These are phyloP conservation scores for Gentiana macrophylla DNA, from an alignment of 257 asterid genomes.

Conservation along the genomic window DNA sequence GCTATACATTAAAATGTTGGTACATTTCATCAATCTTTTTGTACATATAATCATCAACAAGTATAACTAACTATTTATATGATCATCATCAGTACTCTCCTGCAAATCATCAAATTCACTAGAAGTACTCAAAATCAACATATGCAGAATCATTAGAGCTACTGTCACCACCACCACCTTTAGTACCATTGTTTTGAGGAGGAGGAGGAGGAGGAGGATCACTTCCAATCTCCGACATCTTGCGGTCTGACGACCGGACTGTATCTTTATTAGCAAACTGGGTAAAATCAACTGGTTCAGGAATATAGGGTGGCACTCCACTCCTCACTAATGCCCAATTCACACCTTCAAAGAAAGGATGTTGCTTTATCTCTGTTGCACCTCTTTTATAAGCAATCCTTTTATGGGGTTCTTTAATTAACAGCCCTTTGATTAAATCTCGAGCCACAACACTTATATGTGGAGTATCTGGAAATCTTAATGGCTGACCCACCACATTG, in stretches of 20 bases:
- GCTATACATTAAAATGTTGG: no score
- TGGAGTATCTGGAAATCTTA: slow-evolving; percentile 30
- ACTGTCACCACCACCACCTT: slow-evolving; percentile 3
- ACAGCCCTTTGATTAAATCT: slow-evolving; percentile 28
- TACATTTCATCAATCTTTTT: no score
- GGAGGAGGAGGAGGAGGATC: slow-evolving; percentile 1
- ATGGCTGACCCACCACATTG: slow-evolving; percentile 31
- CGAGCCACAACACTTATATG: slow-evolving; percentile 24
- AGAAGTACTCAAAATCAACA: slow-evolving; percentile 35
- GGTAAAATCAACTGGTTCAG: slow-evolving; percentile 23
- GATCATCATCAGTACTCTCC: no score
- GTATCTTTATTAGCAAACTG: slow-evolving; percentile 16
- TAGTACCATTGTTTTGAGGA: no score
- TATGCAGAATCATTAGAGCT: slow-evolving; percentile 18
- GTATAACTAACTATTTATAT: no score
- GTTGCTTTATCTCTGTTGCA: slow-evolving; percentile 37
- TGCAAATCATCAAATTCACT: not conserved
- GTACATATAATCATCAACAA: no score
- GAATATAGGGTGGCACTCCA: slow-evolving; percentile 24
- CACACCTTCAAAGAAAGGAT: slow-evolving; percentile 31
- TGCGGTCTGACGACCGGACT: slow-evolving; percentile 19
- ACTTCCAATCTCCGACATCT: slow-evolving; percentile 18
- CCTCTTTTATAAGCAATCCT: slow-evolving; percentile 35
- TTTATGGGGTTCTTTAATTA: slow-evolving; percentile 34
- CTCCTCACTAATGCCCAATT: slow-evolving; percentile 36